These are phyloP conservation scores for Solanum pinnatisectum DNA, from an alignment of 257 asterid species.

Conservation along the genomic window DNA sequence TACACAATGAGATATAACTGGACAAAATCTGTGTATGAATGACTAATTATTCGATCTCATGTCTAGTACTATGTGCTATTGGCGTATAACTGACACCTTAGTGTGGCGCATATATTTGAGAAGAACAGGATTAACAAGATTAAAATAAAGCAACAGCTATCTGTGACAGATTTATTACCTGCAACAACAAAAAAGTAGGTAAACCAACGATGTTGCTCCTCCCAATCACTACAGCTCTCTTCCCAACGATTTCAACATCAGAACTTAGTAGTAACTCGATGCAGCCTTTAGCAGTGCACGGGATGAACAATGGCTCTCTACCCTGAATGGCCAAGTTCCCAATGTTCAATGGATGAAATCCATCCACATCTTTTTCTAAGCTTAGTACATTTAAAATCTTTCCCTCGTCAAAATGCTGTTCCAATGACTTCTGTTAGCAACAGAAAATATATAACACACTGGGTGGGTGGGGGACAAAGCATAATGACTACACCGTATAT, in stretches of 20 bases:
- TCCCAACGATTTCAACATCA: constrained; percentile 46
- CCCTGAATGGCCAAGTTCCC: constrained; percentile 62
- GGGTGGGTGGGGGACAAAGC: neutral
- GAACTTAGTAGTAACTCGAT: constrained; percentile 58
- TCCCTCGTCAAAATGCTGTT: constrained; percentile 53
- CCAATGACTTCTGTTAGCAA: constrained; percentile 14
- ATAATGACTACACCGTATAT: neutral
- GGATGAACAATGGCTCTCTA: constrained; percentile 59
- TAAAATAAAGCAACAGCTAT: neutral
- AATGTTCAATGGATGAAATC: constrained; percentile 63
- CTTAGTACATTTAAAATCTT: constrained; percentile 38
- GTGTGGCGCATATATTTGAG: neutral
- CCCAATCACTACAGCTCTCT: constrained; percentile 66
- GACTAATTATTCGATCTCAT: neutral
- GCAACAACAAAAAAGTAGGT: constrained; percentile 66
- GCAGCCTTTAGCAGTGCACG: constrained; percentile 71
- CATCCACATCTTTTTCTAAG: constrained; percentile 62
- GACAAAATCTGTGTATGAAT: neutral
- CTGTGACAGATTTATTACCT: constrained; percentile 28
- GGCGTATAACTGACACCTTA: neutral
- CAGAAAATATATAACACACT: neutral
- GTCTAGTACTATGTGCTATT: neutral
- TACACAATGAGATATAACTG: neutral
- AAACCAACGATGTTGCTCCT: constrained; percentile 91
- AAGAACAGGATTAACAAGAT: neutral